Conservation (phyloP, 1,139 yeast genomes). For the Magnusiomyces suaveolens region DNA sequence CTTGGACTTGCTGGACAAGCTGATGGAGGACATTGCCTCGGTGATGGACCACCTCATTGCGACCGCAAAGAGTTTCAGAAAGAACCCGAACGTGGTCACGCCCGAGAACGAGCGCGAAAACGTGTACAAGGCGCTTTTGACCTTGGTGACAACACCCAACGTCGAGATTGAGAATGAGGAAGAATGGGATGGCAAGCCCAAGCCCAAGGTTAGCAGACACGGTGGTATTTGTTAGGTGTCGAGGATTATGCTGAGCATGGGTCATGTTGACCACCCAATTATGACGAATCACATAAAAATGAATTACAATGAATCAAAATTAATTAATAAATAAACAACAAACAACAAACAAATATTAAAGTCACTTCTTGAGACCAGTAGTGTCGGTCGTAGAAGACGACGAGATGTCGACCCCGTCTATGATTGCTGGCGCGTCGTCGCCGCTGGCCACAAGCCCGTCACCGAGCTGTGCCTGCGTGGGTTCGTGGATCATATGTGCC, state of each 20-base stretch:
- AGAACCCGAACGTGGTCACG: constrained; percentile 9
- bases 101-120: not conserved
- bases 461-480: not conserved
- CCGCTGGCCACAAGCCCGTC: not conserved
- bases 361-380: not conserved
- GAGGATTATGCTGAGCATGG: too few relatives aligned
- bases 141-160: constrained; percentile 10
- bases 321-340: not conserved
- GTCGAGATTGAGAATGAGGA: constrained; percentile 10
- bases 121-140: constrained; percentile 8
- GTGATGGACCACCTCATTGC: constrained; percentile 46
- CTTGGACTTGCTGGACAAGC: constrained; percentile 60
- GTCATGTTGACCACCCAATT: too few relatives aligned
- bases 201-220: not conserved
- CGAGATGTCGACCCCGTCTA: constrained; percentile 12
- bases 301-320: not conserved
- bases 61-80: constrained; percentile 33
- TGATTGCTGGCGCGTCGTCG: not conserved
- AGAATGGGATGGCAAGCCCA: constrained; percentile 7
- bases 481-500: constrained; percentile 28
- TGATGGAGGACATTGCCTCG: constrained; percentile 55
- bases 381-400: not conserved
- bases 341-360: not conserved
- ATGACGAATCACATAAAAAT: not conserved
- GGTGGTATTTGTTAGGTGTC: constrained; percentile 2